Conservation (phyloP, 768 basidiomycete species). For the Russula foetens region DNA sequence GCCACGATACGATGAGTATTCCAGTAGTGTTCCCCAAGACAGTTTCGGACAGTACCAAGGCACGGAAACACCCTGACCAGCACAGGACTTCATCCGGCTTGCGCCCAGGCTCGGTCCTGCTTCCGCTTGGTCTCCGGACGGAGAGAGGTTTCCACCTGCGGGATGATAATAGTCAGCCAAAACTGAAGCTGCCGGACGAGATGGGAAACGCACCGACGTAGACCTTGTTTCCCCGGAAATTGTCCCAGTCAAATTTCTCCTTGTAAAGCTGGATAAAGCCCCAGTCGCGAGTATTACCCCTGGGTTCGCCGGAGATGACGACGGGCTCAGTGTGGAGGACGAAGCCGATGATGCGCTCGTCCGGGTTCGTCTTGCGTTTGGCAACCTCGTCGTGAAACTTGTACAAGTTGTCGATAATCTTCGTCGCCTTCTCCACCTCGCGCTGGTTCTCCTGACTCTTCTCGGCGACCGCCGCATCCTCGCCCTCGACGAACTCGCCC, state of each 20-base stretch:
- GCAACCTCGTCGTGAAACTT: constrained; percentile 25
- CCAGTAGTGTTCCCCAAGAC: no score
- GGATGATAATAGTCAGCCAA: neutral
- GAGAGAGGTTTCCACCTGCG: constrained; percentile 26
- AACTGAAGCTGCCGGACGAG: no score
- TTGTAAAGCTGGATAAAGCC: constrained; percentile 24
- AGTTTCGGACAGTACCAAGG: no score
- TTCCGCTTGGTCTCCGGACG: constrained; percentile 13
- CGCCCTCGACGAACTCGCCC: constrained; percentile 21
- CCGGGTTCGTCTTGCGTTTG: constrained; percentile 20
- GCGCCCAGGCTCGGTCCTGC: no score
- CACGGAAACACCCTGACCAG: no score
- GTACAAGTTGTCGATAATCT: constrained; percentile 23
- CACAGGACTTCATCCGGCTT: no score
- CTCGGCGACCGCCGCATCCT: constrained; percentile 11
- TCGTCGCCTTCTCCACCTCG: constrained; percentile 20
- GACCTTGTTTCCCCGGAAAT: constrained; percentile 25
- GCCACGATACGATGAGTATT: no score
- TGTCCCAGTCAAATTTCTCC: constrained; percentile 24
- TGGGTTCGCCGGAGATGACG: constrained; percentile 21
- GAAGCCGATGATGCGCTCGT: constrained; percentile 29
- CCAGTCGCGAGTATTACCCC: constrained; percentile 25
- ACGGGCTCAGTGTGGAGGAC: constrained; percentile 27
- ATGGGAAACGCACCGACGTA: constrained; percentile 22
- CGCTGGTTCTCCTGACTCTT: neutral